Evolutionary conservation across 805 yeast genomes (phyloP), one percentile per base, ranked within the genome.

Genomic region (Candida ortonii): DNA sequence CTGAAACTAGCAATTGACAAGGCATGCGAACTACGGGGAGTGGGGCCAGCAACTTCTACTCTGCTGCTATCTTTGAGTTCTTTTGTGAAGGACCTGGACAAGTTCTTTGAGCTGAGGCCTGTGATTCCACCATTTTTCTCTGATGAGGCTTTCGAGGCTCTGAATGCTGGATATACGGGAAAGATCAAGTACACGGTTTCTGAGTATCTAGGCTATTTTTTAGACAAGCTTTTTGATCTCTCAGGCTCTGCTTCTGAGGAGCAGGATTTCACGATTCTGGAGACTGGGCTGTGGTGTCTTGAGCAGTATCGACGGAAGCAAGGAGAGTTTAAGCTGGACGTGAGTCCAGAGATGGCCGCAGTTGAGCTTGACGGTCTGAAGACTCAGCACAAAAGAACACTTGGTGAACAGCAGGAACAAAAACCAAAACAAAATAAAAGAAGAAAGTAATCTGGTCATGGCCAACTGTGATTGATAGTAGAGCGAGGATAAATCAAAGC

Each of bases 11-110:
- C 66, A 3, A 29, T 68, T 31, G 60, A 59, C 20, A 43, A 39
- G 16, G 33, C 64, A 4, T 62, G 69, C 38, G 57, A 55, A 24
- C 52, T 71, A 24, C 53, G 54, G 28, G 77, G 76, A 0, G 72
- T 71, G 5, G 77, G 77, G 0, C 74, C 75, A 1, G 77, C 77
- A 6, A 70, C 74, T 5, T 71, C 68, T 3, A 66, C 73, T 26
- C 54, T 71, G 34, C 47, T 71, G 0, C 41, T 67, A 25, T 68
- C 74, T 1, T 41, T 70, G 13, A 25, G 39, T 14, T 19, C 33
- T n/a, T 27, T 11, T 3, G 24, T 32, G 16, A 14, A 11, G 7
- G 26, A 29, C 53, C 20, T n/a, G 23, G 24, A 39, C 50, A 32
- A 22, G 10, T 32, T 32, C 18, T 14, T 19, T 20, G 35, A 16